These are phyloP conservation scores for Tolypocladium tundrense DNA, from an alignment of 2,329 filamentous ascomycete genomes.

Conservation along the genomic window DNA sequence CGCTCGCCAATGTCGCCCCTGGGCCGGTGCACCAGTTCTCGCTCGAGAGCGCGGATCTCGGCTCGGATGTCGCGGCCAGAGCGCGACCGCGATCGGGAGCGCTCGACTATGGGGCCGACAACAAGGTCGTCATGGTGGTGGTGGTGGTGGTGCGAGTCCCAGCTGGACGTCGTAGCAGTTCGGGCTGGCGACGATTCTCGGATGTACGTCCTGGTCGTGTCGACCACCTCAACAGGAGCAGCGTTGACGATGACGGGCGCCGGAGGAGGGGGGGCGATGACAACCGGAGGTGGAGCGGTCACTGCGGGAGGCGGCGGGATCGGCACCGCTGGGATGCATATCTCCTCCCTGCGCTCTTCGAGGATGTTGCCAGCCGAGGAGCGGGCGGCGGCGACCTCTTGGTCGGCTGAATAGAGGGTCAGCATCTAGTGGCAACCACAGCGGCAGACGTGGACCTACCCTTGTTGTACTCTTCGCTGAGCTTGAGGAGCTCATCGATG, in stretches of 20 bases:
- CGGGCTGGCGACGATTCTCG: slow-evolving; percentile 40
- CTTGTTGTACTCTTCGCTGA: slow-evolving; percentile 68
- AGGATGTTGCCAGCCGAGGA: slow-evolving; percentile 35
- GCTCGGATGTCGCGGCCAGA: slow-evolving; percentile 56
- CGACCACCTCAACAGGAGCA: slow-evolving; percentile 27
- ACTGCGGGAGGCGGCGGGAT: slow-evolving; percentile 16
- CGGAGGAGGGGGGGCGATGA: slow-evolving; percentile 17
- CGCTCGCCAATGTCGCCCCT: slow-evolving; percentile 29
- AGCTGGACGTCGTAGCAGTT: slow-evolving; percentile 24
- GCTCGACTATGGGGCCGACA: slow-evolving; percentile 22
- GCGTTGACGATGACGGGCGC: slow-evolving; percentile 19
- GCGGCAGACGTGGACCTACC: slow-evolving; percentile 21
- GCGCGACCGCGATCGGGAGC: slow-evolving; percentile 31
- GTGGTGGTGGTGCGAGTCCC: slow-evolving; percentile 18
- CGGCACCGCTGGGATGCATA: slow-evolving; percentile 19
- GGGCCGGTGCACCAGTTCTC: slow-evolving; percentile 25
- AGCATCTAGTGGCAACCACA: neutral
- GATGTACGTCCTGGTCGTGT: slow-evolving; percentile 36
- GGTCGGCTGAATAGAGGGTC: slow-evolving; percentile 24
- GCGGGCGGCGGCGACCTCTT: slow-evolving; percentile 33
- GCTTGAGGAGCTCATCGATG: slow-evolving; percentile 78
- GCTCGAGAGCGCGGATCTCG: slow-evolving; percentile 63
- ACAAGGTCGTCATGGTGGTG: slow-evolving; percentile 16
- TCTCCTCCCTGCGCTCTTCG: slow-evolving; percentile 36
- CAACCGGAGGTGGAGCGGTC: neutral